Evolutionary conservation across 1,284 basidiomycete genomes (phyloP), one percentile per base, ranked within the genome.

Genomic region (Moniliophthora roreri): DNA sequence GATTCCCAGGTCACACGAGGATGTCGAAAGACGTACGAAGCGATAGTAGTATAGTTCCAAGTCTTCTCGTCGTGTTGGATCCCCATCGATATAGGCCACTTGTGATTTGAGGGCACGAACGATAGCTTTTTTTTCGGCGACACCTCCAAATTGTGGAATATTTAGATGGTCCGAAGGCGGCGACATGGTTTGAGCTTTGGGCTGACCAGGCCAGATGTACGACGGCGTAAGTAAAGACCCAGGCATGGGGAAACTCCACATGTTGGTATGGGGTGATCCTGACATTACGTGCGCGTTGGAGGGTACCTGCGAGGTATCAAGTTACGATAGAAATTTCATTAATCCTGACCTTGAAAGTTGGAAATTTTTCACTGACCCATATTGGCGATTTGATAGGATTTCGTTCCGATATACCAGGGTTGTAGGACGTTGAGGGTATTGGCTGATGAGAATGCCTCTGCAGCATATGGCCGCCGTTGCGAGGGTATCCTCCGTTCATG

Each of bases 41-140:
- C 73, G 67, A 52, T 73, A 74, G 57, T 75, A 74, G 51, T 66
- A 74, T 38, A 75, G 53, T 56, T 74, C 71, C 18, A 69, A 60
- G 40, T 67, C 70, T 18, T 61, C 54, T 7, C 54, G 54, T 59
- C 32, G 61, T 2, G 53, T 55, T 7, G 62, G 69, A 59, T 73
- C 69, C 1, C 71, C 70, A 36, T 70, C 66, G 38, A 74, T 65
- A 51, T 65, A 73, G 1, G 70, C 72, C n/a, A 70, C 66, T 37
- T 70, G 68, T 41, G 63, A 64, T 46, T 71, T 65, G 32, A 75
- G 52, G 1, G 71, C 71, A 28, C 64, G 66, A 21, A 70, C 63
- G 24, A 75, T 49, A 4, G 49, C 26, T 21, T 46, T 24, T 10
- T 36, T 53, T 35, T 49, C 35, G 9, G 51, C 39, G 35, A 46